Percentiles rank a stretch among this genome's conserved stretches.
Conservation (phyloP, 2,329 filamentous ascomycete species). For the Penicillium sp. region DNA sequence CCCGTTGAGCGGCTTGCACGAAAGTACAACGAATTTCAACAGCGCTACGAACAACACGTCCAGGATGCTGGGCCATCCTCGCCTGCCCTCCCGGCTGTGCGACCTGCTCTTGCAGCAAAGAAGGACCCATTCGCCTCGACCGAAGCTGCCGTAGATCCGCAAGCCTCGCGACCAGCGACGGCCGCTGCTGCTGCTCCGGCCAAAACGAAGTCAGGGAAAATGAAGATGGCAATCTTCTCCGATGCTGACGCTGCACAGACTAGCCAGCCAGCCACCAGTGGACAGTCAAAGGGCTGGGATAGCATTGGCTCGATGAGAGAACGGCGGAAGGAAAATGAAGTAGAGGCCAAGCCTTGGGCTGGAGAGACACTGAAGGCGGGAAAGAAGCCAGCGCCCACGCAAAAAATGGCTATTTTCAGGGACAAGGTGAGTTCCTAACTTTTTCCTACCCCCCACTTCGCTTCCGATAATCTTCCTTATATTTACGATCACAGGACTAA, state of each 20-base stretch:
- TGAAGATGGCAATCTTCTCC: slow-evolving; percentile 87
- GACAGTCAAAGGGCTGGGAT: slow-evolving; percentile 73
- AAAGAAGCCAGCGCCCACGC: slow-evolving; percentile 67
- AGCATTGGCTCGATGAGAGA: slow-evolving; percentile 80
- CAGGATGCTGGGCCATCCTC: slow-evolving; percentile 67
- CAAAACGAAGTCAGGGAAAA: slow-evolving; percentile 60
- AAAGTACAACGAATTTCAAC: slow-evolving; percentile 89
- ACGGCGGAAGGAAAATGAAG: slow-evolving; percentile 86
- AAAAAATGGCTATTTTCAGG: slow-evolving; percentile 90
- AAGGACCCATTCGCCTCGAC: slow-evolving; percentile 67
- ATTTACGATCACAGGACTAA: slow-evolving; percentile 98
- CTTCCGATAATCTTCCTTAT: slow-evolving; percentile 48
- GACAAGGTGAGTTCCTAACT: slow-evolving; percentile 71
- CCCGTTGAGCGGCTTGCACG: slow-evolving; percentile 74
- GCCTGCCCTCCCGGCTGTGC: slow-evolving; percentile 75
- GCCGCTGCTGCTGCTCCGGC: slow-evolving; percentile 43
- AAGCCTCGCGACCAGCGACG: slow-evolving; percentile 52
- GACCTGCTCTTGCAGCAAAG: slow-evolving; percentile 79
- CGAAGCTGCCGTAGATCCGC: slow-evolving; percentile 56
- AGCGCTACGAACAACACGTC: slow-evolving; percentile 63
- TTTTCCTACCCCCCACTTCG: slow-evolving; percentile 30
- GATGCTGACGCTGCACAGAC: slow-evolving; percentile 60
- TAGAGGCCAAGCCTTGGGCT: slow-evolving; percentile 82
- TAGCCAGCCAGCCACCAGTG: slow-evolving; percentile 50
- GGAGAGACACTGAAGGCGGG: slow-evolving; percentile 86